A percentile compares a stretch with the other conserved stretches of the same genome.
These are phyloP conservation scores for Suillus discolor DNA, from an alignment of 768 basidiomycete genomes.

Conservation along the genomic window DNA sequence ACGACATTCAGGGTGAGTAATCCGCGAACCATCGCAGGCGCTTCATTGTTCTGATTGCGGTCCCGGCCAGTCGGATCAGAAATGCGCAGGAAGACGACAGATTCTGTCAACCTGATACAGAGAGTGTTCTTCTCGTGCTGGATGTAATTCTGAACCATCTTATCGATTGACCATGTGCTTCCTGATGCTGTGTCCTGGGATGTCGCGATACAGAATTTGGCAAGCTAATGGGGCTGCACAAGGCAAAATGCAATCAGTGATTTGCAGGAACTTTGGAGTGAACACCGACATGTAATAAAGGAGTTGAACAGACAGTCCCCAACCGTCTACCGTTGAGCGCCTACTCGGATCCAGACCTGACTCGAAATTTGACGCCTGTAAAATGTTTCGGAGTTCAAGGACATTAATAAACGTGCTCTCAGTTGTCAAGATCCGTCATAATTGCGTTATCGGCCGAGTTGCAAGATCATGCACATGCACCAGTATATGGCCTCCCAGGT, in stretches of 20 bases:
- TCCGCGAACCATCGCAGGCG: constrained; percentile 67
- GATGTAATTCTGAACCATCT: background rate
- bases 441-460: background rate
- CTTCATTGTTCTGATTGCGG: constrained; percentile 40
- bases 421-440: background rate
- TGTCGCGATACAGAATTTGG: background rate
- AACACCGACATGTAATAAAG: background rate
- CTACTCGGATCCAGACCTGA: background rate
- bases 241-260: background rate
- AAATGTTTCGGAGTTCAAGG: constrained; percentile 1
- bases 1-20: constrained; percentile 61
- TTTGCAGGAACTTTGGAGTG: background rate
- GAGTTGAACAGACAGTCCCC: background rate
- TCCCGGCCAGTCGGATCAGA: constrained; percentile 47
- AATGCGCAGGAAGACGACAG: constrained; percentile 69
- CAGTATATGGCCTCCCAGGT: too few species aligned
- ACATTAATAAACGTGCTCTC: background rate
- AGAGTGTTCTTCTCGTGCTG: constrained; percentile 43
- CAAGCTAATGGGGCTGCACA: background rate
- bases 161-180: background rate
- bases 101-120: constrained; percentile 67
- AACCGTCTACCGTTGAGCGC: background rate
- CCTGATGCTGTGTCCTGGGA: background rate
- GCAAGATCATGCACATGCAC: too few species aligned
- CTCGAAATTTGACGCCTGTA: background rate